These are phyloP conservation scores for Ustilago esculenta DNA, from an alignment of 1,284 basidiomycete species.

Conservation along the genomic window DNA sequence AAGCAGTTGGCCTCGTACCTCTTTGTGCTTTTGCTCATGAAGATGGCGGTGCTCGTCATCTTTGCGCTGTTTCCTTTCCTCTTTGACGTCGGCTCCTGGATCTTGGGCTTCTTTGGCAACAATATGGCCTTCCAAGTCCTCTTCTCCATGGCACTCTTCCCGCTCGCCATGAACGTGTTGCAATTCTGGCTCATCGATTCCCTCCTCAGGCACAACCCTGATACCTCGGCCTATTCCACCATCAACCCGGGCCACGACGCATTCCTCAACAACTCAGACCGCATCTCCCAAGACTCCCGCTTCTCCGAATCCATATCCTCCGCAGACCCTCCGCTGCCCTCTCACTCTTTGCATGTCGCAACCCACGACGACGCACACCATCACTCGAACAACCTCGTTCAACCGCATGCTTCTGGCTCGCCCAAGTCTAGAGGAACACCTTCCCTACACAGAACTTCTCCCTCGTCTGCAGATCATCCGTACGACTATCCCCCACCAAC, in stretches of 20 bases:
- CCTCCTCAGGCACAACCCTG: conserved; percentile 60
- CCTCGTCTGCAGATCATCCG: conserved; percentile 17
- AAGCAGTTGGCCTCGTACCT: conserved; percentile 89
- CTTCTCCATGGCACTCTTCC: conserved; percentile 86
- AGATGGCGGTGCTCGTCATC: conserved; percentile 78
- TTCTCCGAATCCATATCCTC: conserved; percentile 12
- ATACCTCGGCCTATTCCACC: conserved; percentile 51
- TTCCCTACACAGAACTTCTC: conserved; percentile 3
- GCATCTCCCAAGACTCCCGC: conserved; percentile 31
- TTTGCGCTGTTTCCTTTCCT: conserved; percentile 75
- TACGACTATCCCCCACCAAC: conserved; percentile 29
- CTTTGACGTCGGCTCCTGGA: conserved; percentile 79
- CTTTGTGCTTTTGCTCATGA: conserved; percentile 82
- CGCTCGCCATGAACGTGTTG: conserved; percentile 80
- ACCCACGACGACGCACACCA: conserved; percentile 22
- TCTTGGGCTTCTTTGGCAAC: conserved; percentile 79
- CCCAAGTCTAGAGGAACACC: conserved; percentile 16
- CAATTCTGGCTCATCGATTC: conserved; percentile 67
- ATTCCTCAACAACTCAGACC: conserved; percentile 29
- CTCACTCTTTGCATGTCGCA: conserved; percentile 21
- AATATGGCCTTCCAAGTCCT: conserved; percentile 68
- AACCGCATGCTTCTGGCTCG: conserved; percentile 16
- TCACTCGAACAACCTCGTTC: conserved; percentile 4
- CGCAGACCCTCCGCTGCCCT: background rate
- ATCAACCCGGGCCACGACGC: conserved; percentile 36